A percentile compares a stretch with the other conserved stretches of the same genome.
Conservation (phyloP, 371 early-diverging fungal genomes). For the Mortierella sp. region DNA sequence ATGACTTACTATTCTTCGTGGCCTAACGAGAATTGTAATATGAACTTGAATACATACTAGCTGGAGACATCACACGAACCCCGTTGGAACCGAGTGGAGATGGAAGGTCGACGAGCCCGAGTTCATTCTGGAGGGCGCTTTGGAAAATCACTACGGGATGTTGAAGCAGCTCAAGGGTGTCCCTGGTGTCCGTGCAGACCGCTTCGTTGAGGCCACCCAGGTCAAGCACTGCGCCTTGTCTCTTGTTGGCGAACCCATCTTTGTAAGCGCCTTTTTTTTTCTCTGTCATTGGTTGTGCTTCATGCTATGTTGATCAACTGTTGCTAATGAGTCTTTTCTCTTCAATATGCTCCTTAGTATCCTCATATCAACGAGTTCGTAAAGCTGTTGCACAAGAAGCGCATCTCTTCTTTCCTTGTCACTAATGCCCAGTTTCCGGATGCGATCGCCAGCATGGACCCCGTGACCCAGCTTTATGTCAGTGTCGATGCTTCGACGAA, state of each 20-base stretch:
- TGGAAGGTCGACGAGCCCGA: conserved; percentile 86
- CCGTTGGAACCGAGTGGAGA: conserved; percentile 80
- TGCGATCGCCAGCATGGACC: conserved; percentile 71
- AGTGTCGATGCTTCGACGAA: conserved; percentile 85
- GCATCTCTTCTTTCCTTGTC: conserved; percentile 84
- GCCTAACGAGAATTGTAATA: too few relatives aligned
- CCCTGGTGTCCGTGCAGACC: conserved; percentile 81
- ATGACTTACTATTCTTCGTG: too few relatives aligned
- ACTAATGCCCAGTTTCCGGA: conserved; percentile 89
- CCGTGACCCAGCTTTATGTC: conserved; percentile 86
- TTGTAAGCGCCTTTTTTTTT: conserved; percentile 54
- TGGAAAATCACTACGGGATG: conserved; percentile 84
- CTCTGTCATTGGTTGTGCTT: background rate
- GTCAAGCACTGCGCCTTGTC: conserved; percentile 82
- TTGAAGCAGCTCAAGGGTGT: conserved; percentile 84
- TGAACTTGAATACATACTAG: too few relatives aligned
- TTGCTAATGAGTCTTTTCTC: background rate
- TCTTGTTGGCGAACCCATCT: conserved; percentile 83
- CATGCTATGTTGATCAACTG: too few relatives aligned
- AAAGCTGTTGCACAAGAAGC: conserved; percentile 72
- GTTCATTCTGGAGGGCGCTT: conserved; percentile 78
- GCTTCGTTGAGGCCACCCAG: conserved; percentile 79
- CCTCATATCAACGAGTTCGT: conserved; percentile 88
- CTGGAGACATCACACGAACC: conserved; percentile 88
- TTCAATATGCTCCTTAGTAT: conserved; percentile 59